Evolutionary conservation across 768 basidiomycete genomes (phyloP).

Genomic region (Lactarius indigo): DNA sequence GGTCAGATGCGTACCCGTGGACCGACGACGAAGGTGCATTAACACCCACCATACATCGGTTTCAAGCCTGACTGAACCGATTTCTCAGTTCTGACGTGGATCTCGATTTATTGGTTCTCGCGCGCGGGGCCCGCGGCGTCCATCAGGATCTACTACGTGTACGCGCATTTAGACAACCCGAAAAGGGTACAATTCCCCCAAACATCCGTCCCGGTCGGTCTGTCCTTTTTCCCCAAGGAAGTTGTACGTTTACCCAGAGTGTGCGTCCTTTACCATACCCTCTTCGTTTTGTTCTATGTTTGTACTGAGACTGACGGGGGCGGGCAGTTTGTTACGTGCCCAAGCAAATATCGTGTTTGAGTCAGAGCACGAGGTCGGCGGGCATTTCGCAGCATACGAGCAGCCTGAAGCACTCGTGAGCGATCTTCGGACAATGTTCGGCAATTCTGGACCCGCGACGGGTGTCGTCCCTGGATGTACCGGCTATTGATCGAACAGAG

Average conservation of each 20-base stretch:
- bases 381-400: slow-evolving; percentile 59
- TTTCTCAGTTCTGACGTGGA: slow-evolving; percentile 52
- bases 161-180: not conserved
- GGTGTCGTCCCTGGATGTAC: slow-evolving; percentile 40
- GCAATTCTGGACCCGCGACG: slow-evolving; percentile 46
- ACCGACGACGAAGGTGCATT: slow-evolving; percentile 47
- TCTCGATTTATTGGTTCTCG: slow-evolving; percentile 58
- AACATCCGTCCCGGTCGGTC: slow-evolving; percentile 42
- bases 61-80: not conserved
- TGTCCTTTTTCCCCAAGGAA: slow-evolving; percentile 53
- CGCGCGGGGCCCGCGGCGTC: slow-evolving; percentile 56
- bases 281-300: not conserved
- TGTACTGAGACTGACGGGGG: not conserved
- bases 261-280: slow-evolving; percentile 32
- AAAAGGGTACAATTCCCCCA: not conserved
- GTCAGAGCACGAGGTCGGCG: slow-evolving; percentile 47
- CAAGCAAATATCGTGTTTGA: slow-evolving; percentile 45
- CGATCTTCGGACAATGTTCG: slow-evolving; percentile 57
- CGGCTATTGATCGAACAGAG: not conserved
- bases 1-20: slow-evolving; percentile 49
- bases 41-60: not conserved
- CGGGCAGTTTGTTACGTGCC: slow-evolving; percentile 26
- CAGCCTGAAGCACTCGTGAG: slow-evolving; percentile 43
- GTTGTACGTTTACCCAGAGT: slow-evolving; percentile 31
- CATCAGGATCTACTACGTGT: slow-evolving; percentile 58